phyloP scores from a whole-genome alignment of 345 rosid genomes.

The Eucalyptus tenuipes region DNA sequence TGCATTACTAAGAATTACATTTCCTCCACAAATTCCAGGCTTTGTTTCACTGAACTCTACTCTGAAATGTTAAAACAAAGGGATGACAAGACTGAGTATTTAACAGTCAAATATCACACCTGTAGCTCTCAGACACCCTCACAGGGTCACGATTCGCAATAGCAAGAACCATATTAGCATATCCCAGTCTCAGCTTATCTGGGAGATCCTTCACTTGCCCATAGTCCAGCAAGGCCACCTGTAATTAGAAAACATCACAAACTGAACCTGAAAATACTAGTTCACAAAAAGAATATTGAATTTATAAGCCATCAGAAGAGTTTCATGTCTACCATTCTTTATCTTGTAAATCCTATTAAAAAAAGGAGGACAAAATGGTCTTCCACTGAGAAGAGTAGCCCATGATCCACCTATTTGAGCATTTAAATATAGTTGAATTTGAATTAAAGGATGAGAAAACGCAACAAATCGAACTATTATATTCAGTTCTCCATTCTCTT shows the following conservation, averaged over 20 bases:
- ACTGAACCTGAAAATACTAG: background rate
- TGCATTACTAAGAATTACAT: background rate
- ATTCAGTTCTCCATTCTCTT: background rate
- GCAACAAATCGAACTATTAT: background rate
- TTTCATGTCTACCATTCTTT: background rate
- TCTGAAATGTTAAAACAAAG: background rate
- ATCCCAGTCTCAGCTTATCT: constrained; percentile 66
- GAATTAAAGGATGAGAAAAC: background rate
- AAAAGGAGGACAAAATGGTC: background rate
- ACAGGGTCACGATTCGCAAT: constrained; percentile 62
- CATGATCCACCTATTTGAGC: background rate
- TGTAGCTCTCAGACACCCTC: constrained; percentile 56
- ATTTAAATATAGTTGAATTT: background rate
- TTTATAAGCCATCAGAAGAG: background rate
- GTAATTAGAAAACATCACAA: constrained; percentile 3
- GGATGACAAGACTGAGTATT: background rate
- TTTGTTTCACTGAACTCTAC: background rate
- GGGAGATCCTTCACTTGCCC: constrained; percentile 99
- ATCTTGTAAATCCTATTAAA: background rate
- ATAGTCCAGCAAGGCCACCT: constrained; percentile 92
- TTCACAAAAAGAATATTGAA: background rate
- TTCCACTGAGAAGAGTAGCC: background rate
- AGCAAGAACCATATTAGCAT: constrained; percentile 81
- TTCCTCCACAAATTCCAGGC: background rate
- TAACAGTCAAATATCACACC: constrained; percentile 21